Evolutionary conservation across 2,329 filamentous ascomycete genomes (phyloP), one percentile per base, ranked within the genome.

Genomic region (Cladosporium sp.): DNA sequence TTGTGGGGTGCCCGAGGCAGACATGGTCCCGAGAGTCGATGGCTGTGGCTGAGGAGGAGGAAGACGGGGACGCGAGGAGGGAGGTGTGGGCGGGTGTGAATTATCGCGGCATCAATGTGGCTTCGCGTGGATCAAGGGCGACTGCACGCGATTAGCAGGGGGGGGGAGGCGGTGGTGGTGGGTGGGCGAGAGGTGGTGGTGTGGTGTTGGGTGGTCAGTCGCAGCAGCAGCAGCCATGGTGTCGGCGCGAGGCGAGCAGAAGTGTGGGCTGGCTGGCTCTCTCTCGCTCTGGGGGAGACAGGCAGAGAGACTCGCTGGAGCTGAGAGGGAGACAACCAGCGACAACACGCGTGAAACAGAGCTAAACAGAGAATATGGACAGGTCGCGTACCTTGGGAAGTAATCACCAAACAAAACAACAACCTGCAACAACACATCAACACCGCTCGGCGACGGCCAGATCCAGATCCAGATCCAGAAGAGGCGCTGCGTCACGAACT

Each of bases 1-100:
- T 47, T 62, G 57, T 38, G 59, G 65, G 49, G 65, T 65, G 61
- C 64, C 64, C 49, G 64, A 60, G 55, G 64, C 64, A 41, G 64
- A 60, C 64, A 65, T 65, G 55, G 55, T 65, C 58, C 57, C 26
- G 24, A 26, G 59, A 12, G 52, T 24, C 11, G 34, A 47, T 60
- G 55, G 55, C 18, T 41, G 44, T 30, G 64, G 52, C 34, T n/a
- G 34, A 24, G 34, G 47, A 26, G 57, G 52, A 55, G 52, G 34
- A 24, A 21, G 47, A 24, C 6, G 47, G 30, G 24, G 47, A 47
- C 47, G 63, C 38, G 63, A 36, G 58, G 54, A 51, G 57, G 36
- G 57, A 57, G 55, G 55, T 41, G 34, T 55, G 44, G 8, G 63
- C 34, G 57, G 44, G 26, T 44, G 64, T 30, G 47, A 21, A 54